Conservation (phyloP, 176 grass and related monocot species). For the Triticum urartu region DNA sequence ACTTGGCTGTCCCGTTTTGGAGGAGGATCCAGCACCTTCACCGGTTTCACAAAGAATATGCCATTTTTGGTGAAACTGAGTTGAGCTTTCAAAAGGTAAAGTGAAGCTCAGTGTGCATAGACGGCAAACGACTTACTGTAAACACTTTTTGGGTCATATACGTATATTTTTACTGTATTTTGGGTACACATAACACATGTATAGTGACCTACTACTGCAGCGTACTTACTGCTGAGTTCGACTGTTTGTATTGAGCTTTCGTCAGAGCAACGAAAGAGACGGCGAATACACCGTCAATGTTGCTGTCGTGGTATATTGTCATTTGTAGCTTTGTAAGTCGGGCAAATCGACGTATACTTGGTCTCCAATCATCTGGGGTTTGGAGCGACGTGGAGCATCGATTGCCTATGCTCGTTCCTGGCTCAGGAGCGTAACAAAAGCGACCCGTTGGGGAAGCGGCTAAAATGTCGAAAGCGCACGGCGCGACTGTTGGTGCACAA, state of each 20-base stretch:
- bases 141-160: not conserved
- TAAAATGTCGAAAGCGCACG: not conserved
- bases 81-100: not conserved
- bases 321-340: not conserved
- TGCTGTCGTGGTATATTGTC: not conserved
- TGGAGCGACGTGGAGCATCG: conserved; percentile 22
- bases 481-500: not conserved
- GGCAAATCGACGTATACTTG: not conserved
- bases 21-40: conserved; percentile 23
- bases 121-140: not conserved
- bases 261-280: not conserved
- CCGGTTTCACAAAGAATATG: conserved; percentile 39
- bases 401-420: conserved; percentile 1
- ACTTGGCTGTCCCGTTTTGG: conserved; percentile 30
- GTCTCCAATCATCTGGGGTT: not conserved
- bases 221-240: not conserved
- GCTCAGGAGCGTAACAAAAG: not conserved
- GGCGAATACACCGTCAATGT: not conserved
- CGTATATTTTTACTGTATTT: not conserved
- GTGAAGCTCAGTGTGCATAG: not conserved
- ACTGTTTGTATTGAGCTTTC: not conserved
- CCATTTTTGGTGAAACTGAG: not conserved
- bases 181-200: not conserved
- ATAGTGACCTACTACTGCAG: not conserved
- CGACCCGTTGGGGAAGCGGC: not conserved